Evolutionary conservation across 768 basidiomycete genomes (phyloP).

Genomic region (Tulasnella sp.): DNA sequence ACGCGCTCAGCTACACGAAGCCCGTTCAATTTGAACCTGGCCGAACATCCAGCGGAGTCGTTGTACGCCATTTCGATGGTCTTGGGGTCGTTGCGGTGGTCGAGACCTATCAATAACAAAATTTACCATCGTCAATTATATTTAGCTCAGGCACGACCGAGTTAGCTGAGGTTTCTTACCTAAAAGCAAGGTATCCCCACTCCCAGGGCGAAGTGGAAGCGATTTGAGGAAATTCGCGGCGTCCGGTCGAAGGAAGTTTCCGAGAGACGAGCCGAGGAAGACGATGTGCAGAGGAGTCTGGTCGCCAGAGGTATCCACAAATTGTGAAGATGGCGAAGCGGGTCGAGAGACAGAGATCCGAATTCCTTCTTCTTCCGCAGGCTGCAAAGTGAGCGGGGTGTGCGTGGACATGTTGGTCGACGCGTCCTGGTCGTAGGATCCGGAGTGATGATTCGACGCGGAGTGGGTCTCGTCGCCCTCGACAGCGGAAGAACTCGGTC

Average conservation of each 20-base stretch:
- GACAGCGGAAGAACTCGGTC: not conserved
- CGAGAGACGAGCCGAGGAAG: constrained; percentile 87
- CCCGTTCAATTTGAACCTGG: constrained; percentile 79
- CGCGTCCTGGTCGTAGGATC: not conserved
- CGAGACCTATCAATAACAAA: too few species aligned
- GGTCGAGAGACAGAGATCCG: constrained; percentile 1
- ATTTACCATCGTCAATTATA: too few species aligned
- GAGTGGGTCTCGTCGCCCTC: not conserved
- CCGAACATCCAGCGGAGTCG: constrained; percentile 64
- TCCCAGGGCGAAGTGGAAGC: constrained; percentile 60
- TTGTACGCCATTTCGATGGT: constrained; percentile 82
- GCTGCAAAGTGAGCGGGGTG: constrained; percentile 10
- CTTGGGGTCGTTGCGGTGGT: constrained; percentile 65
- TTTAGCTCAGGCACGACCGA: too few species aligned
- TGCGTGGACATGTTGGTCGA: constrained; percentile 9
- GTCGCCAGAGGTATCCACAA: not conserved
- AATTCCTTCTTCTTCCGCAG: constrained; percentile 6
- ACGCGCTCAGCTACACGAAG: constrained; percentile 57
- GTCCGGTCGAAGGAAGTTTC: constrained; percentile 72
- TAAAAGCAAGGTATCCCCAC: constrained; percentile 27
- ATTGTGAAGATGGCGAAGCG: not conserved
- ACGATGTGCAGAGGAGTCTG: constrained; percentile 62
- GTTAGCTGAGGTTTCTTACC: too few species aligned
- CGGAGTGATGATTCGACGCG: not conserved
- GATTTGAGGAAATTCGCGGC: constrained; percentile 66